These are phyloP conservation scores for Hirschioporus abietinus DNA, from an alignment of 768 basidiomycete genomes.

Conservation along the genomic window DNA sequence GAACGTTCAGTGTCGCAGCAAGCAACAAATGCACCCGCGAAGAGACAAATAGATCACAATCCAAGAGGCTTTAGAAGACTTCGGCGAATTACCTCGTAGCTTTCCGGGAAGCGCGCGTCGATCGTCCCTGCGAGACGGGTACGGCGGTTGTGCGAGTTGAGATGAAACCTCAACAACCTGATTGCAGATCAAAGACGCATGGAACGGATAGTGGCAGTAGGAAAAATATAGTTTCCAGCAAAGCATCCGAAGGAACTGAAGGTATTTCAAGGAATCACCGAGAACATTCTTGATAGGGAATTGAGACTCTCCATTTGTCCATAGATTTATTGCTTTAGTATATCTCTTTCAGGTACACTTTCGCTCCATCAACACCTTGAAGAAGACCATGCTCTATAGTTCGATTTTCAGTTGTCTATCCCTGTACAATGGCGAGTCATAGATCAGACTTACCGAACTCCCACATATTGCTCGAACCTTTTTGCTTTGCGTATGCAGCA, in stretches of 20 bases:
- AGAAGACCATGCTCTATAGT: slow-evolving; percentile 53
- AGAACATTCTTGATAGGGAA: slow-evolving; percentile 10
- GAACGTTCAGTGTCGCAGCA: not conserved
- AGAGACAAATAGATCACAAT: not conserved
- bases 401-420: slow-evolving; percentile 15
- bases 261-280: not conserved
- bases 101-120: not conserved
- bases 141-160: not conserved
- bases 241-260: slow-evolving; percentile 12
- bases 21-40: not conserved
- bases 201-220: not conserved
- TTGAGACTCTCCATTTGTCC: not conserved
- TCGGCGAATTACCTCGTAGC: not conserved
- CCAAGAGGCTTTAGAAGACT: not conserved
- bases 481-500: slow-evolving; percentile 36
- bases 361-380: slow-evolving; percentile 47
- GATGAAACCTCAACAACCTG: not conserved
- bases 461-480: slow-evolving; percentile 50
- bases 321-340: slow-evolving; percentile 20
- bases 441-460: slow-evolving; percentile 47
- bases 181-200: not conserved
- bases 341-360: slow-evolving; percentile 27
- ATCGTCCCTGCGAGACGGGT: not conserved
- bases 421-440: not conserved
- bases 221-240: slow-evolving; percentile 18